Evolutionary conservation across 1,139 yeast species (phyloP).

Genomic region (Suhomyces bribrorum): DNA sequence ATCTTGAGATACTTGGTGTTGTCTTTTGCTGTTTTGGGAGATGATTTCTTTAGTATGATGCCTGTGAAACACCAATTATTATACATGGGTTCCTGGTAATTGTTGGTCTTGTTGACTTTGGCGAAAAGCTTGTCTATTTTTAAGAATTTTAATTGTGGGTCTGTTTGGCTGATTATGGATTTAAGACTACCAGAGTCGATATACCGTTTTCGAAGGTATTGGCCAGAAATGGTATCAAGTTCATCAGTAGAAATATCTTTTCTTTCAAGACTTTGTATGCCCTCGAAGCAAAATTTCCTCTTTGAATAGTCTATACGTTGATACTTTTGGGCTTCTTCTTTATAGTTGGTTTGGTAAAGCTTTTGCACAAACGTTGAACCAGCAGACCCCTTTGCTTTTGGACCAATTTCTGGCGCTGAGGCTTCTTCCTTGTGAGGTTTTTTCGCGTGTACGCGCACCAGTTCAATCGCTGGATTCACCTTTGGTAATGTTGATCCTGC

Average conservation of each 20-base stretch:
- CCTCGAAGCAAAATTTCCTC: conserved; percentile 22
- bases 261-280: conserved; percentile 13
- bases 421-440: too few relatives aligned
- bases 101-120: conserved; percentile 62
- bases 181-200: conserved; percentile 35
- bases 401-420: background rate
- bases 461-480: too few relatives aligned
- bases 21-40: conserved; percentile 47
- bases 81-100: conserved; percentile 65
- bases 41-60: conserved; percentile 59
- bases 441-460: too few relatives aligned
- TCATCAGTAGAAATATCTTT: conserved; percentile 11
- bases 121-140: conserved; percentile 61
- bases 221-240: conserved; percentile 19
- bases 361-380: conserved; percentile 16
- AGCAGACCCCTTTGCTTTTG: background rate
- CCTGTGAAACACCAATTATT: conserved; percentile 79
- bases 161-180: conserved; percentile 39
- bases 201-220: conserved; percentile 42
- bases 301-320: conserved; percentile 18
- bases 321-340: conserved; percentile 10
- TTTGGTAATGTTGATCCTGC: too few relatives aligned
- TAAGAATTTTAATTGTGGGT: conserved; percentile 40
- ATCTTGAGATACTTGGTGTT: conserved; percentile 58
- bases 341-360: conserved; percentile 13